Percentiles rank a stretch among this genome's conserved stretches.
Evolutionary conservation across 306 rosid species (phyloP).

Genomic region (Acacia crassicarpa): DNA sequence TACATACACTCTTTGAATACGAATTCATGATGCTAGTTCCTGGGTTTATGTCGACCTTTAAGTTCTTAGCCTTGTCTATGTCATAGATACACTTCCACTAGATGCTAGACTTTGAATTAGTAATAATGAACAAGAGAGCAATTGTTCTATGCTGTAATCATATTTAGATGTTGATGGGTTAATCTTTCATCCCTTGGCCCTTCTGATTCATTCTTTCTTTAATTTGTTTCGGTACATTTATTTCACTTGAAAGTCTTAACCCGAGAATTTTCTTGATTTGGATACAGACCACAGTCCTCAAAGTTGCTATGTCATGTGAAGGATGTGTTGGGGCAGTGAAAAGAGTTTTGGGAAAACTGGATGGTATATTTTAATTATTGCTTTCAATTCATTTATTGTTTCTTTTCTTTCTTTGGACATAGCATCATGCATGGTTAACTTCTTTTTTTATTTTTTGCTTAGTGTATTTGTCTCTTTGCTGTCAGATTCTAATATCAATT

Average conservation of each 20-base stretch:
- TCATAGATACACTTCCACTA: neutral
- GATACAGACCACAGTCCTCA: slow-evolving; percentile 82
- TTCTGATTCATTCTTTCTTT: neutral
- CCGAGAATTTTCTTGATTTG: slow-evolving; percentile 4
- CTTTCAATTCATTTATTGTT: neutral
- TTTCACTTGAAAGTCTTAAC: neutral
- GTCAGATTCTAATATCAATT: neutral
- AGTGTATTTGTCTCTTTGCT: neutral
- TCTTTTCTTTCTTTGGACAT: neutral
- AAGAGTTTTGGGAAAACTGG: slow-evolving; percentile 86
- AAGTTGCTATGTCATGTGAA: slow-evolving; percentile 92
- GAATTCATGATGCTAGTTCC: neutral
- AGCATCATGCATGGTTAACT: neutral
- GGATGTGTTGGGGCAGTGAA: slow-evolving; percentile 93
- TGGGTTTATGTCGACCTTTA: neutral
- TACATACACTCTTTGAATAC: neutral
- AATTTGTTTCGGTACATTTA: neutral
- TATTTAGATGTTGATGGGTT: neutral
- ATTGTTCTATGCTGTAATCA: slow-evolving; percentile 1
- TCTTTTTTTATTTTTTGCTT: neutral
- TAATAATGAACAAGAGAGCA: neutral
- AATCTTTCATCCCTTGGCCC: neutral
- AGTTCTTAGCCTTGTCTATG: neutral
- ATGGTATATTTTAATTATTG: slow-evolving; percentile 51
- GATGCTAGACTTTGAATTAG: neutral